Evolutionary conservation across 164 flowering plant species (phyloP), one percentile per base, ranked within the genome.

Genomic region (Vitis amurensis): DNA sequence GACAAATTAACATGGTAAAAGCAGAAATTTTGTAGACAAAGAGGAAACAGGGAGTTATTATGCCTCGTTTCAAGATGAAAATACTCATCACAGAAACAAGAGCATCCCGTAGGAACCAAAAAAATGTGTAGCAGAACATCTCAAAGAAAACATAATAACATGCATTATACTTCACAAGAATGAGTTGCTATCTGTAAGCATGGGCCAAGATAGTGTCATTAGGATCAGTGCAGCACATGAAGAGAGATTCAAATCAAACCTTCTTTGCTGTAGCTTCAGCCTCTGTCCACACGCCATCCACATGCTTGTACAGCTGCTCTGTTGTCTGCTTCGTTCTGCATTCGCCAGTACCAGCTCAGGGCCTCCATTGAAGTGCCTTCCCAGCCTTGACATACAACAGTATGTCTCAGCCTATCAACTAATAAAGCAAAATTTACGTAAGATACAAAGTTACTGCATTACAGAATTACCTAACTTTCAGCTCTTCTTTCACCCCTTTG

Each of bases 251-350:
- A 29, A 66, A 63, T 47, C 53, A 55, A 9, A 95, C 99, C 97
- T 90, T 93, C 74, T 85, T 95, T 4, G 93, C 97, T 9, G 89
- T 83, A 69, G 81, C 89, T 82, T 90, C 99, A 62, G 97, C 92
- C 68, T 91, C 98, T 1, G 91, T 82, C 98, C 96, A 93, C 47
- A 81, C 94, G 30, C 91, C 98, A 79, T 93, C 99, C 79, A 88
- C 93, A 14, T 73, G 89, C 86, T 88, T 91, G 89, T 87, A 89
- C 62, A 95, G 88, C 89, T 89, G 87, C 92, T 91, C 97, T 44
- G 94, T 83, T 67, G 90, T 91, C 91, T 91, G 90, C 90, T 93
- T 93, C 63, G 94, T 89, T 89, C 98, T 95, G 98, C 97, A 95
- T 88, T 87, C 75, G 86, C 79, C 82, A 95, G 85, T 80, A 89